phyloP scores from a whole-genome alignment of 2,329 filamentous ascomycete genomes.

The Eurotiales sp. region DNA sequence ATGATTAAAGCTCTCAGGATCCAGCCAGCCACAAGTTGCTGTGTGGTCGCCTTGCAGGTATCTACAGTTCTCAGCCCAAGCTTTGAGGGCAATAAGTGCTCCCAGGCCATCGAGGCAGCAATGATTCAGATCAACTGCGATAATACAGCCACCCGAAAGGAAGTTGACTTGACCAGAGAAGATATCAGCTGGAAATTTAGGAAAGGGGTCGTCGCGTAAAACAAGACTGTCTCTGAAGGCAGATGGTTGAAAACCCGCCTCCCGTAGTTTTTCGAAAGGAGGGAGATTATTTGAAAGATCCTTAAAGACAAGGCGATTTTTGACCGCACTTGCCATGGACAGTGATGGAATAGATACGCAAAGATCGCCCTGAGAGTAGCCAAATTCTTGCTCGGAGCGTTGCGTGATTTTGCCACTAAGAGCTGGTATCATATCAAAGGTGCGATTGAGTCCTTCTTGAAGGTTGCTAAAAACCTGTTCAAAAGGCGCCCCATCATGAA shows the following conservation, averaged over 20 bases:
- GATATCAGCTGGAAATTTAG: slow-evolving; percentile 5
- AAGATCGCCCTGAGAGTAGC: slow-evolving; percentile 3
- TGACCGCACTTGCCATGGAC: neutral
- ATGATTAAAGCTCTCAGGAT: slow-evolving; percentile 11
- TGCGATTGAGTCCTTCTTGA: slow-evolving; percentile 9
- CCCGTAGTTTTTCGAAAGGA: neutral
- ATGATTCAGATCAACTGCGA: slow-evolving; percentile 9
- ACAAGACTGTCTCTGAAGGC: slow-evolving; percentile 8
- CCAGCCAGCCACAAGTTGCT: slow-evolving; percentile 5
- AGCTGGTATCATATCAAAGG: slow-evolving; percentile 7
- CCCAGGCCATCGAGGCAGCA: slow-evolving; percentile 8
- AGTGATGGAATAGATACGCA: slow-evolving; percentile 7
- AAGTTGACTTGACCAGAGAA: slow-evolving; percentile 11
- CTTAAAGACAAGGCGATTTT: slow-evolving; percentile 1
- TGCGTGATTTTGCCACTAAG: slow-evolving; percentile 5
- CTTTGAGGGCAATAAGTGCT: slow-evolving; percentile 4
- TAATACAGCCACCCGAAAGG: slow-evolving; percentile 6
- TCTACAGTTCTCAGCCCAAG: slow-evolving; percentile 9
- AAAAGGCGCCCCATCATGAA: neutral
- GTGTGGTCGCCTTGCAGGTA: slow-evolving; percentile 3
- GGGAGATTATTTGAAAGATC: slow-evolving; percentile 1
- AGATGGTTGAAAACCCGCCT: slow-evolving; percentile 1
- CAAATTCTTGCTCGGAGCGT: slow-evolving; percentile 1
- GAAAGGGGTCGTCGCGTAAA: slow-evolving; percentile 6
- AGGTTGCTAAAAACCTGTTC: slow-evolving; percentile 6